Conservation (phyloP, 140 eudicot genomes). For the Flaveria floridana region DNA sequence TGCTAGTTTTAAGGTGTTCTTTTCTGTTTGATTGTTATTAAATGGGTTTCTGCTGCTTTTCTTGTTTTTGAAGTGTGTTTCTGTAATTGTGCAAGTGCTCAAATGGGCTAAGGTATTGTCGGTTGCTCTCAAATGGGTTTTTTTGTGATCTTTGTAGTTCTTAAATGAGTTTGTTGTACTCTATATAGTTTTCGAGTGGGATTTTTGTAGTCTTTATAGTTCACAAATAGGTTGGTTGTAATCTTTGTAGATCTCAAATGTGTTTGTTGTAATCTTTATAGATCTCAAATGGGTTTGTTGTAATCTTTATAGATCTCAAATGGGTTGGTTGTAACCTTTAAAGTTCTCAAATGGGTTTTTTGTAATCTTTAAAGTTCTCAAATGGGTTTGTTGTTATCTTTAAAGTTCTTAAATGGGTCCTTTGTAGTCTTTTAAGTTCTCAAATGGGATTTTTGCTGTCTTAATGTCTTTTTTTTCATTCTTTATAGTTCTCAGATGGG, state of each 20-base stretch:
- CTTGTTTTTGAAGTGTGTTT: slow-evolving; percentile 10
- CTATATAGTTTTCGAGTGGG: slow-evolving; percentile 4
- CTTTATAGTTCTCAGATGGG: slow-evolving; percentile 10
- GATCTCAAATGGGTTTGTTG: slow-evolving; percentile 8
- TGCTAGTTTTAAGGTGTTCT: background rate
- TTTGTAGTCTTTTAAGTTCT: too few relatives aligned
- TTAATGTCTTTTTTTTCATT: too few relatives aligned
- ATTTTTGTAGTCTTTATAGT: background rate
- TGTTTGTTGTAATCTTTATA: background rate
- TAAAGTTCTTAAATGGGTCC: too few relatives aligned
- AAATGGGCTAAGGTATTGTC: background rate
- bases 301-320: background rate
- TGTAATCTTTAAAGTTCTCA: too few relatives aligned
- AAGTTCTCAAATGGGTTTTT: too few relatives aligned
- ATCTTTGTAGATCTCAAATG: background rate
- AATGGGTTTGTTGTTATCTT: too few relatives aligned
- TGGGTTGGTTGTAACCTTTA: too few relatives aligned
- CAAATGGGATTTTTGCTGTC: too few relatives aligned
- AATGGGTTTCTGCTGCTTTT: background rate
- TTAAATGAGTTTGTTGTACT: background rate
- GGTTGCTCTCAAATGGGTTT: slow-evolving; percentile 20
- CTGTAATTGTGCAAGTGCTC: background rate
- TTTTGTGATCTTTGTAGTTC: background rate
- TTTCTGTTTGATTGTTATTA: background rate
- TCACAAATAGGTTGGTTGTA: slow-evolving; percentile 11